Conservation (phyloP, 768 basidiomycete species). For the Suillus lakei region DNA sequence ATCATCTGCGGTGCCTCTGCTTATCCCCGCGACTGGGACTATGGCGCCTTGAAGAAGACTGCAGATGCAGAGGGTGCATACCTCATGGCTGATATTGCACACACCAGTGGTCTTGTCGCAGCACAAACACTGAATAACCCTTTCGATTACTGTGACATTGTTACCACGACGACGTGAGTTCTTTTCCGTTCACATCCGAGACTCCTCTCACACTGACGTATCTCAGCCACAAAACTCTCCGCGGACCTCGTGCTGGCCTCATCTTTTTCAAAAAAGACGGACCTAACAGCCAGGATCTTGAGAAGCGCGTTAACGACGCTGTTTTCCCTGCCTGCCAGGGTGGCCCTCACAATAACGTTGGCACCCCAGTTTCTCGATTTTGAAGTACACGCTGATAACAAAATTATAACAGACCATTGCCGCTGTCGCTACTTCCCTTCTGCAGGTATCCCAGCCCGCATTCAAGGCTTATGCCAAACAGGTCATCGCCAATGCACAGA, state of each 20-base stretch:
- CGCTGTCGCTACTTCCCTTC: constrained; percentile 89
- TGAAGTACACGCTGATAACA: constrained; percentile 3
- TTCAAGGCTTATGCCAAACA: constrained; percentile 94
- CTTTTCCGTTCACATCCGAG: not conserved
- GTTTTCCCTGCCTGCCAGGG: constrained; percentile 99
- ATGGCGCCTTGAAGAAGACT: constrained; percentile 76
- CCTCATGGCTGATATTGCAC: constrained; percentile 97
- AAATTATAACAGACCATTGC: constrained; percentile 78
- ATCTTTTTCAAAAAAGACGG: constrained; percentile 98
- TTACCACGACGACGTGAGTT: constrained; percentile 94
- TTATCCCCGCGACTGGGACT: constrained; percentile 99
- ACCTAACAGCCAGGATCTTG: constrained; percentile 80
- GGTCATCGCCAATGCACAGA: constrained; percentile 86
- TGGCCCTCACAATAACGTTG: constrained; percentile 97
- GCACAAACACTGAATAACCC: constrained; percentile 89
- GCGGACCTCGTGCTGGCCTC: constrained; percentile 95
- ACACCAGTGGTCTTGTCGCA: constrained; percentile 94
- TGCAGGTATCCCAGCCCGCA: constrained; percentile 87
- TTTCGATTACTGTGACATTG: constrained; percentile 96
- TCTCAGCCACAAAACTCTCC: constrained; percentile 92
- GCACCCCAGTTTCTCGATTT: constrained; percentile 26
- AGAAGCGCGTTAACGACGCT: constrained; percentile 96
- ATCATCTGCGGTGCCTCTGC: constrained; percentile 98
- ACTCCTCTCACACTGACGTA: constrained; percentile 9
- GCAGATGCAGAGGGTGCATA: constrained; percentile 89